These are phyloP conservation scores for Lojkania enalia DNA, from an alignment of 2,329 filamentous ascomycete genomes.

Conservation along the genomic window DNA sequence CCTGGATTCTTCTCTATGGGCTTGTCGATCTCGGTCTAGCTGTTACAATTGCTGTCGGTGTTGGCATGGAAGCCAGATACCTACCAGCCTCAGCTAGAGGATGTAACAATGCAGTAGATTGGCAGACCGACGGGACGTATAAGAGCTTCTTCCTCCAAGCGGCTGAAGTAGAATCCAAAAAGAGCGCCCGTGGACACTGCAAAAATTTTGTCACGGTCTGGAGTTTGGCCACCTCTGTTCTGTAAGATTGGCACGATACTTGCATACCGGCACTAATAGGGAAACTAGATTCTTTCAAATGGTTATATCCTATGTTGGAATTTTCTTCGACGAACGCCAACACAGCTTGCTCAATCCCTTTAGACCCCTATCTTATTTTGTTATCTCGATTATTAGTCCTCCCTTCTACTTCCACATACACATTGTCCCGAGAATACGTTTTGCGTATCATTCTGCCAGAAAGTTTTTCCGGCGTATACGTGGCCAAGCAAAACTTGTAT, in stretches of 20 bases:
- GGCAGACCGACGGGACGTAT: conserved; percentile 15
- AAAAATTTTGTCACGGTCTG: conserved; percentile 14
- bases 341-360: conserved; percentile 23
- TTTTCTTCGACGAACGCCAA: conserved; percentile 24
- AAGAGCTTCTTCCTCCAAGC: conserved; percentile 17
- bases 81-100: conserved; percentile 9
- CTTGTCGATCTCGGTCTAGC: conserved; percentile 19
- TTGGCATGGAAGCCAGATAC: conserved; percentile 16
- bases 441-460: conserved; percentile 8
- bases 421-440: conserved; percentile 13
- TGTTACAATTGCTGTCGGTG: conserved; percentile 8
- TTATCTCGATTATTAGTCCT: conserved; percentile 6
- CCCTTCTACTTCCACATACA: conserved; percentile 3
- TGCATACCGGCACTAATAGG: conserved; percentile 6
- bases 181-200: conserved; percentile 9
- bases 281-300: conserved; percentile 17
- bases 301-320: conserved; percentile 19
- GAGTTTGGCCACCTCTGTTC: conserved; percentile 5
- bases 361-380: conserved; percentile 16
- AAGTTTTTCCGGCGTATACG: conserved; percentile 8
- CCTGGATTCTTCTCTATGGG: conserved; percentile 13
- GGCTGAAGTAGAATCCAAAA: conserved; percentile 1
- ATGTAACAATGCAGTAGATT: conserved; percentile 14
- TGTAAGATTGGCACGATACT: conserved; percentile 12
- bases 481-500: conserved; percentile 3